These are phyloP conservation scores for Phytophthora agathidicida DNA, from an alignment of 352 stramenopile species.

Conservation along the genomic window DNA sequence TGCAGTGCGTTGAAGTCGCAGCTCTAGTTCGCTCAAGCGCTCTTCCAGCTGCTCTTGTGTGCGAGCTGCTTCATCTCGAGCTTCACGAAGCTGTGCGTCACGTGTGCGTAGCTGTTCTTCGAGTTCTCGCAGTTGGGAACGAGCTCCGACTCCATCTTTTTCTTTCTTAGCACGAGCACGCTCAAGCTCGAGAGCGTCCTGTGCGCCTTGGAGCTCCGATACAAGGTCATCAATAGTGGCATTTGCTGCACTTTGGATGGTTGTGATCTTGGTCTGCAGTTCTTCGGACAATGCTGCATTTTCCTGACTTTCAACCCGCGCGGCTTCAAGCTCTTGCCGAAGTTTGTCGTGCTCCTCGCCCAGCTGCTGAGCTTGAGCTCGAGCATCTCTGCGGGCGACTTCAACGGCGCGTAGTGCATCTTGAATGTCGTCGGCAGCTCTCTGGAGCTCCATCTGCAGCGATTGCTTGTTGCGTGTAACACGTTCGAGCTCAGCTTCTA, in stretches of 20 bases:
- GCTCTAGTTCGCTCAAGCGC: slow-evolving; percentile 24
- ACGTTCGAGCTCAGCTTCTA: slow-evolving; percentile 58
- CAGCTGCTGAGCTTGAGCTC: slow-evolving; percentile 46
- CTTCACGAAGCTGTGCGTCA: slow-evolving; percentile 28
- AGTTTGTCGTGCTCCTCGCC: slow-evolving; percentile 48
- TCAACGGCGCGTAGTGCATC: slow-evolving; percentile 68
- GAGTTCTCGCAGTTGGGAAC: slow-evolving; percentile 41
- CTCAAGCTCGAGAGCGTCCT: slow-evolving; percentile 63
- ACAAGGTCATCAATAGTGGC: slow-evolving; percentile 82
- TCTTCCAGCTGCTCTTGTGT: slow-evolving; percentile 31
- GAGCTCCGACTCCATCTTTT: slow-evolving; percentile 30
- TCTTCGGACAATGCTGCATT: slow-evolving; percentile 49
- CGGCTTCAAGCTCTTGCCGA: slow-evolving; percentile 56
- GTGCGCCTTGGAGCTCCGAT: slow-evolving; percentile 56
- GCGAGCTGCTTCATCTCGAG: slow-evolving; percentile 22
- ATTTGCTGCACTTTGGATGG: slow-evolving; percentile 76
- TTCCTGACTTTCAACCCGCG: slow-evolving; percentile 48
- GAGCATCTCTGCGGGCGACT: slow-evolving; percentile 60
- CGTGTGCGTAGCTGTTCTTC: slow-evolving; percentile 53
- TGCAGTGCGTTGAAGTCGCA: slow-evolving; percentile 24
- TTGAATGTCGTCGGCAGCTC: slow-evolving; percentile 56
- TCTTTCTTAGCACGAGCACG: slow-evolving; percentile 62
- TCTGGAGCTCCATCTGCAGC: slow-evolving; percentile 63
- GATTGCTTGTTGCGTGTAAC: slow-evolving; percentile 44
- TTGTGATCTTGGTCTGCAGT: slow-evolving; percentile 69